Evolutionary conservation across 2,329 filamentous ascomycete genomes (phyloP).

Genomic region (Sphaerulina musiva): DNA sequence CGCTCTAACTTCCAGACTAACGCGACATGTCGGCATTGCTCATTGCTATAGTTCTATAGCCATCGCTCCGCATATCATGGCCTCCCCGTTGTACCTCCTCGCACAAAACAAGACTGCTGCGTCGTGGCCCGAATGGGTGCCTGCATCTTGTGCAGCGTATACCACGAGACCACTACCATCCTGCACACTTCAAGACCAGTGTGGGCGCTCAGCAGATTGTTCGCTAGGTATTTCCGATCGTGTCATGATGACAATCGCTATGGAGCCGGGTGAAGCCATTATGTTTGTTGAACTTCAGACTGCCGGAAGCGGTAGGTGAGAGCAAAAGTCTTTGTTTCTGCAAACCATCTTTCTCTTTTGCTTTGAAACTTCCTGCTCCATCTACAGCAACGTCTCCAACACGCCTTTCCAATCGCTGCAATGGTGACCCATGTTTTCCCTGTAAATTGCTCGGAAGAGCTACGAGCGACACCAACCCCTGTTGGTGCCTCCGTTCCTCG

Average conservation of each 20-base stretch:
- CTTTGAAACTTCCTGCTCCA: not conserved
- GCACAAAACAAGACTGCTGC: no score
- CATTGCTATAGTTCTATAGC: no score
- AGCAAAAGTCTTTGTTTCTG: not conserved
- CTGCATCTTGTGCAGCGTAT: no score
- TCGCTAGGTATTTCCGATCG: no score
- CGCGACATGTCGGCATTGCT: no score
- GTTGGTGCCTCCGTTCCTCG: not conserved
- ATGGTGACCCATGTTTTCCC: slow-evolving; percentile 1
- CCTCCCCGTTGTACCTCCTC: no score
- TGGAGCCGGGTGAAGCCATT: not conserved
- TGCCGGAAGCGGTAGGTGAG: not conserved
- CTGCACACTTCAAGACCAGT: no score
- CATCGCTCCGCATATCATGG: no score
- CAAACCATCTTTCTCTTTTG: not conserved
- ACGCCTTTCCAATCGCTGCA: not conserved
- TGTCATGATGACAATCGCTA: not conserved
- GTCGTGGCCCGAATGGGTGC: no score
- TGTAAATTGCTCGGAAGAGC: not conserved
- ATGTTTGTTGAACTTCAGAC: not conserved
- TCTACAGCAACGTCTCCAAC: not conserved
- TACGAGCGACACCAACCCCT: not conserved
- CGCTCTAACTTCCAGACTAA: no score
- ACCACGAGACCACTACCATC: no score
- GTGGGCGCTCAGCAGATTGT: no score